Conservation (phyloP, 192 early-diverging fungal genomes). For the Linnemannia elongata region DNA sequence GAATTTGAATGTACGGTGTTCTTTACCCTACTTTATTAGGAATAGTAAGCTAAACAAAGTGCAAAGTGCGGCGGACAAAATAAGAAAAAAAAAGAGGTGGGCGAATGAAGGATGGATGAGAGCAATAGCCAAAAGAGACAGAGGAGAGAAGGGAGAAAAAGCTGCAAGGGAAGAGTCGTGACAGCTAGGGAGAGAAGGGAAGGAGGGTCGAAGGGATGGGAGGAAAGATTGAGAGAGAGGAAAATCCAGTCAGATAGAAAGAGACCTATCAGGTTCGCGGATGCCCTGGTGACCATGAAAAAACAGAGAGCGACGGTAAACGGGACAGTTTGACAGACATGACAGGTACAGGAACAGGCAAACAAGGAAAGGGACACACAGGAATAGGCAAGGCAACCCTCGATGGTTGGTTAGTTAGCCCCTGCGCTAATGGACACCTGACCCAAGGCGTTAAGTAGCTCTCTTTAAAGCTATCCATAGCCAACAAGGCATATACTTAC, state of each 20-base stretch:
- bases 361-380: neutral
- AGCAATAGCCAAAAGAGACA: neutral
- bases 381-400: neutral
- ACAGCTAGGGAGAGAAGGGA: neutral
- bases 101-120: neutral
- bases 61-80: neutral
- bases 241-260: neutral
- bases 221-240: no score
- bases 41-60: neutral
- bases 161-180: neutral
- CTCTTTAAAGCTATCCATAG: neutral
- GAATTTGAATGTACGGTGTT: neutral
- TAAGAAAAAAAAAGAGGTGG: neutral
- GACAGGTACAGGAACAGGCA: neutral
- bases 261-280: slow-evolving; percentile 8
- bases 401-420: neutral
- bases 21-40: neutral
- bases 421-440: neutral
- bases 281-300: slow-evolving; percentile 12
- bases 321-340: neutral
- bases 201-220: no score
- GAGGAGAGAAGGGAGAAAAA: neutral
- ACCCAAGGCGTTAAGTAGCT: neutral
- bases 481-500: neutral
- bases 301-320: neutral